Percentiles rank a stretch among this genome's conserved stretches.
Evolutionary conservation across 2,329 filamentous ascomycete species (phyloP).

Genomic region (Aspergillus tanneri): DNA sequence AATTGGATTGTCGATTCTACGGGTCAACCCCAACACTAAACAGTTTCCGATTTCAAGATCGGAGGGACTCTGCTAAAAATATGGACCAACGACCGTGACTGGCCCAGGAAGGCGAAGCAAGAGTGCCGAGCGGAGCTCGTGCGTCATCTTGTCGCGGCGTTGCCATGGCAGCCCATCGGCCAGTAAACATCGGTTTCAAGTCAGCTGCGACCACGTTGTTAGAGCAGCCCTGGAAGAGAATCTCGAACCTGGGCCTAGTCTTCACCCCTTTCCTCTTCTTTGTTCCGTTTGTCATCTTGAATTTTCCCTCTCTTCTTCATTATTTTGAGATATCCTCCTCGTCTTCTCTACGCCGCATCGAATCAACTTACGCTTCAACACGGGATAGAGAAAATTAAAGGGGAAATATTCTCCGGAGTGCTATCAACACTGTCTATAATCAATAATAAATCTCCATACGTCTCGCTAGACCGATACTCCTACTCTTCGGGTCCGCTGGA

Average conservation of each 20-base stretch:
- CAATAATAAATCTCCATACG: conserved; percentile 17
- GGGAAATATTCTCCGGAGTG: conserved; percentile 1
- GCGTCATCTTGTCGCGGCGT: conserved; percentile 25
- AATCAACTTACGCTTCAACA: too few species aligned
- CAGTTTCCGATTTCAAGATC: conserved; percentile 7
- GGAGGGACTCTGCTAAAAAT: conserved; percentile 18
- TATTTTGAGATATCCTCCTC: too few species aligned
- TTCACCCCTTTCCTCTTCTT: conserved; percentile 20
- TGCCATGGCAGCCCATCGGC: conserved; percentile 40
- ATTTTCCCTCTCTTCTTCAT: background rate
- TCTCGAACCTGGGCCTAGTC: conserved; percentile 10
- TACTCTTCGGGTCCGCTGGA: conserved; percentile 11
- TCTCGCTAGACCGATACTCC: conserved; percentile 13
- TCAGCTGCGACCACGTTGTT: conserved; percentile 18
- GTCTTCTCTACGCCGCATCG: background rate
- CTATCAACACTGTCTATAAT: conserved; percentile 20
- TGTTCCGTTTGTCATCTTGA: conserved; percentile 6
- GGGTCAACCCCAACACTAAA: conserved; percentile 8
- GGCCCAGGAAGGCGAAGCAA: background rate
- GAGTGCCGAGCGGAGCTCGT: conserved; percentile 10
- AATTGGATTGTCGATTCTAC: conserved; percentile 12
- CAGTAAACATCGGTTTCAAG: conserved; percentile 34
- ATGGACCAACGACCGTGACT: conserved; percentile 3
- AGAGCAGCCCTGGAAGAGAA: conserved; percentile 13
- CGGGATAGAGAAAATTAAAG: background rate